Conservation (phyloP, 805 yeast genomes). For the Hagleromyces aurorensis region DNA sequence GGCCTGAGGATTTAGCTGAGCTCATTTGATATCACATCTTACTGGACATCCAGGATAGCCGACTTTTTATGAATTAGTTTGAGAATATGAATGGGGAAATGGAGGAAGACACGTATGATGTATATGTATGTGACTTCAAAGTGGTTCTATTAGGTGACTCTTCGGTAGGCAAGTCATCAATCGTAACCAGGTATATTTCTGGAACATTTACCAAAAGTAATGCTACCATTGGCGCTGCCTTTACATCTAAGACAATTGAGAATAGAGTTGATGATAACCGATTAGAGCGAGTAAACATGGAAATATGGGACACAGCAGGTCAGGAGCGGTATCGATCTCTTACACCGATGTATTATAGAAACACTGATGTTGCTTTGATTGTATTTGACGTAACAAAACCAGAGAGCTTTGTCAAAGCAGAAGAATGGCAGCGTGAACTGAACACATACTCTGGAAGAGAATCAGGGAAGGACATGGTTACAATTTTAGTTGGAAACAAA, state of each 20-base stretch:
- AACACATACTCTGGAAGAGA: conserved; percentile 30
- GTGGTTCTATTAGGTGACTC: conserved; percentile 58
- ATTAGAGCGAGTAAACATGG: conserved; percentile 53
- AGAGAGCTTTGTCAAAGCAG: conserved; percentile 57
- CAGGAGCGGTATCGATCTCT: conserved; percentile 71
- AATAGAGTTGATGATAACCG: conserved; percentile 33
- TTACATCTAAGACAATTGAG: conserved; percentile 59
- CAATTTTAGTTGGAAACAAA: conserved; percentile 74
- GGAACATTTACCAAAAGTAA: conserved; percentile 69
- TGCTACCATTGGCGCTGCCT: conserved; percentile 83
- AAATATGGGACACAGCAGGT: conserved; percentile 85
- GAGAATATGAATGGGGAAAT: no score
- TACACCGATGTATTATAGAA: conserved; percentile 79
- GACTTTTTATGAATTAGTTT: no score
- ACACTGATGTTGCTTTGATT: conserved; percentile 72
- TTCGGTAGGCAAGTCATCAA: conserved; percentile 62
- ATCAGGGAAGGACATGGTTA: conserved; percentile 56
- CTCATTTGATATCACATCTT: no score
- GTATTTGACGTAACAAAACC: conserved; percentile 69
- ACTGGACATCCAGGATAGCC: no score
- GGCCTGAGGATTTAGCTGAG: no score
- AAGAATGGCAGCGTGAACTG: conserved; percentile 70
- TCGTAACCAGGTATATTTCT: conserved; percentile 63
- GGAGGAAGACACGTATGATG: conserved; percentile 1
- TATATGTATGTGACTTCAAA: conserved; percentile 31